Evolutionary conservation across 768 basidiomycete species (phyloP), one percentile per base, ranked within the genome.

Genomic region (Chiua virens): DNA sequence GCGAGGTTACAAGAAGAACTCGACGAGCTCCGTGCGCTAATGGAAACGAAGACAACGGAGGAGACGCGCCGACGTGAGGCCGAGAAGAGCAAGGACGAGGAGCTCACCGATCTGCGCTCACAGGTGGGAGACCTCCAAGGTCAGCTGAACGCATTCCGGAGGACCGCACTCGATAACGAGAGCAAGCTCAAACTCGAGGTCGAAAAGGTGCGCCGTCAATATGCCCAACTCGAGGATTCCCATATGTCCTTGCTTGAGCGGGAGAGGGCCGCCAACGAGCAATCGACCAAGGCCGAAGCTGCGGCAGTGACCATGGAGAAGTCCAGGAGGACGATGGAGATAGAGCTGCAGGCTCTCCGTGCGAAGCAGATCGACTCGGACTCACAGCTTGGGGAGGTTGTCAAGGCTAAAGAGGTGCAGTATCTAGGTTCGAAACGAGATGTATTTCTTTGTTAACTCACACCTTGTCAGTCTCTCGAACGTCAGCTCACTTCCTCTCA

Each of bases 1-100:
- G 72, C 72, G 23, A 88, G 85, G 60, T 73, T 96, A 3, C 85
- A 91, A 60, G 79, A 77, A 36, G 95, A 97, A 68, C 74, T 97
- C 11, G 94, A 96, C 60, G 87, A 91, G 54, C 76, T 98, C 8
- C 86, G 94, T 8, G 73, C 80, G n/a, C 72, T 89, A 14, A 81
- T 97, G 73, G 85, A 86, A 41, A 88, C 89, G 1, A 97, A 93
- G 67, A 80, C 86, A 0, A 86, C 84, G 22, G 94, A 98, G 66
- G 94, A 93, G 61, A 87, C 82, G 9, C 85, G 86, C 27, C 81
- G 90, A 17, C 80, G 78, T 30, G 90, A 97, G 63, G 92, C 85
- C 1, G 91, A 93, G 66, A 86, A 85, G 68, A 87, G 88, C 69
- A 91, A 86, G 60, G 94, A 98, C 57, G 76, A 82, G 40, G 96